phyloP scores from a whole-genome alignment of 768 basidiomycete genomes.

The Hemileccinum impolitum region DNA sequence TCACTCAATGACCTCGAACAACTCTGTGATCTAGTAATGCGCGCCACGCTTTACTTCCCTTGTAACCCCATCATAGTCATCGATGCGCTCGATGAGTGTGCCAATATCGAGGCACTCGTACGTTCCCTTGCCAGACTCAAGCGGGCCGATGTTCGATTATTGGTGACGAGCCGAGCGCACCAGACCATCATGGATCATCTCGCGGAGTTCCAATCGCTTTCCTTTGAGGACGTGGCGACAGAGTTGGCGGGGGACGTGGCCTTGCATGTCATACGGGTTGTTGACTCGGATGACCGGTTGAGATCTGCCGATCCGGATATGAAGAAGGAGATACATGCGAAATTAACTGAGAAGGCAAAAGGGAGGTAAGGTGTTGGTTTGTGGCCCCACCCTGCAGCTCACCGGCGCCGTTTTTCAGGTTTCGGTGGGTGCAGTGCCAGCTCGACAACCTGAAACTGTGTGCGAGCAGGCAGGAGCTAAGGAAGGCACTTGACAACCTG shows the following conservation, averaged over 20 bases:
- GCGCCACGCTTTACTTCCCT: background rate
- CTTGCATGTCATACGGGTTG: background rate
- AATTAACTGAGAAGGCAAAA: background rate
- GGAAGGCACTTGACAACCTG: background rate
- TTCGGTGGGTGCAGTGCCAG: slow-evolving; percentile 8
- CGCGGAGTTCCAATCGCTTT: background rate
- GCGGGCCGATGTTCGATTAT: background rate
- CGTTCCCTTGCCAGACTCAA: background rate
- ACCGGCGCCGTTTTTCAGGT: background rate
- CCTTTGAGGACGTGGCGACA: background rate
- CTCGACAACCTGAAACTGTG: background rate
- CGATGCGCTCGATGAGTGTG: slow-evolving; percentile 11
- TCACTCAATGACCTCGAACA: background rate
- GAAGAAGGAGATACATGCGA: background rate
- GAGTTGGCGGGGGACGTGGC: background rate
- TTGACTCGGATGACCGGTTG: background rate
- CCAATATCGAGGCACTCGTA: background rate
- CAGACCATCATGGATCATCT: background rate
- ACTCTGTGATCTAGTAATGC: background rate
- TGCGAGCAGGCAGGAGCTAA: background rate
- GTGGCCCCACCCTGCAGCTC: background rate
- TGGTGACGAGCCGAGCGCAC: slow-evolving; percentile 1
- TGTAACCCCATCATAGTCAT: slow-evolving; percentile 6
- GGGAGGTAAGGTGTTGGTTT: background rate
- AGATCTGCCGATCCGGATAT: background rate